phyloP scores from a whole-genome alignment of 2,329 filamentous ascomycete species.

The Fusarium pseudonygamai region DNA sequence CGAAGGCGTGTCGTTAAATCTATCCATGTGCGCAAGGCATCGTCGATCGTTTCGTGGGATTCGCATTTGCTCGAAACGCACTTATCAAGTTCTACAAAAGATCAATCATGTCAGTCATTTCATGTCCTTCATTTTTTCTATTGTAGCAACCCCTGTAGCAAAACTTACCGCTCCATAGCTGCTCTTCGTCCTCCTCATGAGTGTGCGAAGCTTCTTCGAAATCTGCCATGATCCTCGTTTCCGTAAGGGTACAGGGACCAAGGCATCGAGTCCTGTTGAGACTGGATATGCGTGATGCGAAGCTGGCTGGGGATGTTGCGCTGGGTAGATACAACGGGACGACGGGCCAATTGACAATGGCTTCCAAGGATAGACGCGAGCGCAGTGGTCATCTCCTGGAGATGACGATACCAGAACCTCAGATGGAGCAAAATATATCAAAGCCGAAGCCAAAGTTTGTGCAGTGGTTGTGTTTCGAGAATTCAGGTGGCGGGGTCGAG shows the following conservation, averaged over 20 bases:
- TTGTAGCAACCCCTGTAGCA: neutral
- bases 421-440: conserved; percentile 11
- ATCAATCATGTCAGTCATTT: conserved; percentile 19
- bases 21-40: conserved; percentile 85
- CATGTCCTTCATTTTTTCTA: neutral
- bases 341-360: conserved; percentile 33
- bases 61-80: conserved; percentile 59
- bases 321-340: conserved; percentile 23
- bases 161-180: conserved; percentile 84
- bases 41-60: conserved; percentile 74
- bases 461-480: conserved; percentile 30
- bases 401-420: neutral
- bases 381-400: conserved; percentile 39
- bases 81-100: conserved; percentile 56
- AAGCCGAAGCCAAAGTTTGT: conserved; percentile 18
- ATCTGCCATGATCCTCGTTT: conserved; percentile 62
- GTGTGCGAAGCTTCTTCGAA: conserved; percentile 70
- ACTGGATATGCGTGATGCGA: conserved; percentile 17
- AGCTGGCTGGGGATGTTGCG: conserved; percentile 7
- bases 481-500: conserved; percentile 41
- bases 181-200: conserved; percentile 82
- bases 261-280: conserved; percentile 48
- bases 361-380: conserved; percentile 14
- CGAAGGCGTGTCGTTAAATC: conserved; percentile 79
- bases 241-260: conserved; percentile 41